A percentile compares a stretch with the other conserved stretches of the same genome.
These are phyloP conservation scores for Nissolia schottii DNA, from an alignment of 306 rosid genomes.

Conservation along the genomic window DNA sequence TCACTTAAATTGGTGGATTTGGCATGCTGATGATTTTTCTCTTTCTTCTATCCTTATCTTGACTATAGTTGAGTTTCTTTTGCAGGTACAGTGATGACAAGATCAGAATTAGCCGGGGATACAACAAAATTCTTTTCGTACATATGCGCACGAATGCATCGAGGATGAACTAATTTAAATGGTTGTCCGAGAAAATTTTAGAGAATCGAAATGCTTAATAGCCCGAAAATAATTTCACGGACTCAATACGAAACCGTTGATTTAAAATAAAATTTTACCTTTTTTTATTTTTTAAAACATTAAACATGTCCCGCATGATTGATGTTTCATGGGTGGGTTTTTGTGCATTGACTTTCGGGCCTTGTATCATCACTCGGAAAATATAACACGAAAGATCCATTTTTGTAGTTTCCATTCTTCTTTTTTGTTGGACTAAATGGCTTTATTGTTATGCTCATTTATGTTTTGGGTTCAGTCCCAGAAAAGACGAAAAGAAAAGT, in stretches of 20 bases:
- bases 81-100: conserved; percentile 73
- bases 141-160: conserved; percentile 43
- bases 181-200: background rate
- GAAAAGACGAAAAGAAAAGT: too few species aligned
- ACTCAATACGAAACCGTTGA: too few species aligned
- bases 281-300: too few species aligned
- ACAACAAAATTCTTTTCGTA: conserved; percentile 53
- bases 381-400: conserved; percentile 6
- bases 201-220: too few species aligned
- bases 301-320: too few species aligned
- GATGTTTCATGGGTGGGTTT: too few species aligned
- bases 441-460: background rate
- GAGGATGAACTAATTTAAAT: conserved; percentile 2
- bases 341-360: too few species aligned
- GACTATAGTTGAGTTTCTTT: background rate
- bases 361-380: too few species aligned
- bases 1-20: background rate
- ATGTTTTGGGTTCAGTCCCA: too few species aligned
- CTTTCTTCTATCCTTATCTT: background rate
- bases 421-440: background rate
- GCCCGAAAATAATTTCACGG: too few species aligned
- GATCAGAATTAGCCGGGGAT: conserved; percentile 68
- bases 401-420: background rate
- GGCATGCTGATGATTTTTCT: background rate
- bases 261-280: too few species aligned